Conservation (phyloP, 2,329 filamentous ascomycete species). For the Aureobasidium leucospermi region DNA sequence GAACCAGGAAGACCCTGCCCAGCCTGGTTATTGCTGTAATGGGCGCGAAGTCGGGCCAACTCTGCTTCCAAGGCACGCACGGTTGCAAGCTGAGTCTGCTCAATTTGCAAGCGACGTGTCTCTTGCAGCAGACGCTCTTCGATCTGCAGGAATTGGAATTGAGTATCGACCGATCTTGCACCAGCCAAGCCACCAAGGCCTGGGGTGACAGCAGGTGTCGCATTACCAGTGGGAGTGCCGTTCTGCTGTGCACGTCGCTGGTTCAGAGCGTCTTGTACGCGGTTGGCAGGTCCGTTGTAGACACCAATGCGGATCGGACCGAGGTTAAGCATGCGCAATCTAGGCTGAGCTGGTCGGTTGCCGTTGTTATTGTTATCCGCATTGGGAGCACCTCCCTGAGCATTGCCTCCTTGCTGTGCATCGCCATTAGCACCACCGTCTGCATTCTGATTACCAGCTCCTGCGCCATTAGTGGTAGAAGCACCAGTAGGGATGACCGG, state of each 20-base stretch:
- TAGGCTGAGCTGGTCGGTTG: constrained; percentile 19
- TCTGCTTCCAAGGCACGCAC: constrained; percentile 62
- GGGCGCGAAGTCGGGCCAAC: constrained; percentile 54
- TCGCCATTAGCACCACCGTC: neutral
- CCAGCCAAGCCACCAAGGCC: constrained; percentile 18
- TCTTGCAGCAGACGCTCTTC: constrained; percentile 65
- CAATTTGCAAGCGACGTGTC: constrained; percentile 53
- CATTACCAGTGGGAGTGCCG: neutral
- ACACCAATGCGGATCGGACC: constrained; percentile 71
- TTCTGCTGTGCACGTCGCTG: neutral
- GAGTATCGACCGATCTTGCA: constrained; percentile 23
- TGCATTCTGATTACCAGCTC: constrained; percentile 1
- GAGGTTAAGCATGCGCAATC: constrained; percentile 53
- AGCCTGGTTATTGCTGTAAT: constrained; percentile 20
- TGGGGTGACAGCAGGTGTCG: constrained; percentile 21
- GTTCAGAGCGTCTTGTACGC: constrained; percentile 38
- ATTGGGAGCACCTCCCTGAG: constrained; percentile 2
- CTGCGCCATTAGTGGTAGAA: neutral
- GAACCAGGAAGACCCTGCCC: constrained; percentile 3
- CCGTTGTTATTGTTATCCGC: constrained; percentile 4
- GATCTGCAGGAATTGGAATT: constrained; percentile 56
- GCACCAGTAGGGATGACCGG: constrained; percentile 49
- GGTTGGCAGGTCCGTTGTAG: constrained; percentile 45
- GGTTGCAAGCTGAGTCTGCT: constrained; percentile 61
- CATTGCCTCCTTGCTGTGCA: neutral